Conservation (phyloP, 2,329 filamentous ascomycete genomes). For the Penicillium aurantiogriseum region DNA sequence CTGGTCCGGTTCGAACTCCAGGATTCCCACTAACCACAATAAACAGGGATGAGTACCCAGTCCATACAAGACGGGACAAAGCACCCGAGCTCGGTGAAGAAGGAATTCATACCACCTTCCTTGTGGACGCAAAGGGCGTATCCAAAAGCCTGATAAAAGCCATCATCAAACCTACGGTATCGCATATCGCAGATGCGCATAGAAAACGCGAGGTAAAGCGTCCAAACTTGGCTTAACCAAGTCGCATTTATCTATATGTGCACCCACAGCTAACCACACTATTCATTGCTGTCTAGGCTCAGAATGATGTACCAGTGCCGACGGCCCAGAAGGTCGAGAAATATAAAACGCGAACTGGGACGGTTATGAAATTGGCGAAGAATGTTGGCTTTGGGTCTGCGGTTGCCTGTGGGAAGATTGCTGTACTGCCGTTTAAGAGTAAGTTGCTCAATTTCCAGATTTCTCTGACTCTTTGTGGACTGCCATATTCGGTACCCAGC, state of each 20-base stretch:
- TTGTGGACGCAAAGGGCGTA: background rate
- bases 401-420: conserved; percentile 8
- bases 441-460: background rate
- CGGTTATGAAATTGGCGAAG: conserved; percentile 1
- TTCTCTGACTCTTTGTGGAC: background rate
- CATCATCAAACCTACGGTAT: conserved; percentile 9
- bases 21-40: background rate
- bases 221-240: background rate
- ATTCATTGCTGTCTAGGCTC: background rate
- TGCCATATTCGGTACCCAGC: background rate
- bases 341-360: background rate
- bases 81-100: background rate
- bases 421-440: conserved; percentile 10
- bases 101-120: background rate
- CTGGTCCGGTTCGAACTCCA: background rate
- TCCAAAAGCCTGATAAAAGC: conserved; percentile 6
- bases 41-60: background rate
- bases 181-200: conserved; percentile 7
- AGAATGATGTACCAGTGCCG: background rate
- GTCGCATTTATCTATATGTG: background rate
- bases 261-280: background rate
- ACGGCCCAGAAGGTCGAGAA: background rate
- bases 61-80: background rate
- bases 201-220: background rate
- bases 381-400: conserved; percentile 6